Evolutionary conservation across 805 yeast genomes (phyloP), one percentile per base, ranked within the genome.

Genomic region (Maudiozyma turicensis): DNA sequence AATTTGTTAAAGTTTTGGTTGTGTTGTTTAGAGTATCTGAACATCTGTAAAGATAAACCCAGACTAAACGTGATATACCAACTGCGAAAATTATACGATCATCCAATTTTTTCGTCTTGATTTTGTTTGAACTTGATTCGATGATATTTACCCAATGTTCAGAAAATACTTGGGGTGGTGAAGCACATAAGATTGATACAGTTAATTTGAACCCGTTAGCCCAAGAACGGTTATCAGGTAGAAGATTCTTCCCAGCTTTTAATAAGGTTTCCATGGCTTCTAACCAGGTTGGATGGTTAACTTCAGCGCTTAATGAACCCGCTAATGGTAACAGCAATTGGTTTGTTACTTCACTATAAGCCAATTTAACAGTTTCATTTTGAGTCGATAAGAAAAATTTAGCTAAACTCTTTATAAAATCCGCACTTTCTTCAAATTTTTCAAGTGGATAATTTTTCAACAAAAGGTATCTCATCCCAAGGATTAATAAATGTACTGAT

Each of bases 281-380:
- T 0, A 83, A 81, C 99, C 99, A 93, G 1, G 84, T 80, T 3
- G 99, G 99, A 63, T 91, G 95, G 59, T 93, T 91, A 0, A 88
- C 90, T 62, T 93, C 99, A 0, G 96, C 98, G 0, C 96, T 87
- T 33, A 90, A 73, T 1, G 81, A 73, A 8, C 87, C 91, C 0
- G 97, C 95, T 28, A 93, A 65, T 0, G 97, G 95, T 40, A 88
- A 68, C 2, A 93, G 67, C 29, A 93, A 74, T 47, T 79, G 82
- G 49, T 84, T 76, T 39, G 90, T 72, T 1, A 88, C 95, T 54
- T 88, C 95, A 44, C 93, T 85, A 61, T 91, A 95, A 1, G 95
- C 90, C 50, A 77, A 72, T 34, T 81, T 72, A 1, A 91, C 73
- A 3, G 81, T 74, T 46, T 80, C 80, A 53, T 83, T 85, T 38